Base-by-base conservation (phyloP, 176 grass and related monocot species). In the Rhynchospora pubera region DNA sequence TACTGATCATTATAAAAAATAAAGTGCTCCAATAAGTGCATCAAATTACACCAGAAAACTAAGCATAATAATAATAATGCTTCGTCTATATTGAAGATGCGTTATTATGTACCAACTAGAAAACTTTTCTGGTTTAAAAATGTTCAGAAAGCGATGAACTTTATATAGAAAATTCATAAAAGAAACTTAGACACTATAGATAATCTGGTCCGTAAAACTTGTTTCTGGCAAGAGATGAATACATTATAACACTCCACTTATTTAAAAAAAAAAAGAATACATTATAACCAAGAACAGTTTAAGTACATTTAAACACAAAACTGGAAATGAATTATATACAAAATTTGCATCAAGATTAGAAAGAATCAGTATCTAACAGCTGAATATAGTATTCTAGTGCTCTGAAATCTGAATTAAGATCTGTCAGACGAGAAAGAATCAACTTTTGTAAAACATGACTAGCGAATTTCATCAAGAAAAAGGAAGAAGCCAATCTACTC, bases 241-340 rank as follows among this genome's bases (percentile, higher is more conserved):
- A 12, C 69, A n/a, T n/a, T n/a, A n/a, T n/a, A n/a, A n/a, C n/a
- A n/a, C n/a, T n/a, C n/a, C n/a, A n/a, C n/a, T n/a, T n/a, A n/a
- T n/a, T n/a, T n/a, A n/a, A n/a, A n/a, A n/a, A n/a, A n/a, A n/a
- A n/a, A n/a, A n/a, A n/a, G n/a, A n/a, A n/a, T n/a, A n/a, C n/a
- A n/a, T n/a, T n/a, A n/a, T n/a, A n/a, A n/a, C n/a, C n/a, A 26
- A 75, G 19, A 75, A 75, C 46, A 75, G 46, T 75, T 24, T 75
- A 18, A 53, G 47, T 24, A 39, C 21, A 68, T 74, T 26, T 23
- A 24, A 51, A 21, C 72, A 74, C 21, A 51, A 13, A 50, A 74
- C 24, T 10, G 50, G 46, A 18, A 72, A 72, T 74, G n/a, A n/a
- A n/a, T n/a, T 23, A 74, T n/a, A 26, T 5, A 2, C 8, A 39